Percentiles rank a stretch among this genome's conserved stretches.
These are phyloP conservation scores for Apiotrichum brassicae DNA, from an alignment of 1,284 basidiomycete genomes.

Conservation along the genomic window DNA sequence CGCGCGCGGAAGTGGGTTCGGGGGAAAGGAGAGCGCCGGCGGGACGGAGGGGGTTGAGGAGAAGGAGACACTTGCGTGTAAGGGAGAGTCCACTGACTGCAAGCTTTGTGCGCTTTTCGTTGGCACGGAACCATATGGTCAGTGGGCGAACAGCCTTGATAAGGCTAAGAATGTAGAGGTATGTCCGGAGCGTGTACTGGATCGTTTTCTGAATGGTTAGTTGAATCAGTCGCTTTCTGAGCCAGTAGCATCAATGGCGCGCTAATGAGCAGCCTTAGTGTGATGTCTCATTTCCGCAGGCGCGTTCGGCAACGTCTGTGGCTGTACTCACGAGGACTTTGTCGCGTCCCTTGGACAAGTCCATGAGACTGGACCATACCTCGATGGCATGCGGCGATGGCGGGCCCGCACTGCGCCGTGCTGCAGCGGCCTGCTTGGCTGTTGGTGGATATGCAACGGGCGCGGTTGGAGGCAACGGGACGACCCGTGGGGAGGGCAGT, in stretches of 20 bases:
- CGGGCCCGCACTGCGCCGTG: neutral
- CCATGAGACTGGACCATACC: slow-evolving; percentile 35
- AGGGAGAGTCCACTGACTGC: slow-evolving; percentile 32
- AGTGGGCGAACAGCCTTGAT: slow-evolving; percentile 33
- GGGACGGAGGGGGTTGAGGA: slow-evolving; percentile 41
- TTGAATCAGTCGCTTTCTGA: too few relatives aligned
- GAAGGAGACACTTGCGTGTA: slow-evolving; percentile 42
- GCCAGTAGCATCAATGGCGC: too few relatives aligned
- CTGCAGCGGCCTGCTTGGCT: neutral
- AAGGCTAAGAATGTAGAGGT: slow-evolving; percentile 38
- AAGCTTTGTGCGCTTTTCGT: slow-evolving; percentile 28
- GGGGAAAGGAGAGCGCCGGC: slow-evolving; percentile 35
- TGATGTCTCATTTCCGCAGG: too few relatives aligned
- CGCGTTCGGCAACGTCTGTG: too few relatives aligned
- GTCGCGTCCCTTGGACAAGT: slow-evolving; percentile 40
- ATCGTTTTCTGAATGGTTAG: slow-evolving; percentile 32
- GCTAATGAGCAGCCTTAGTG: too few relatives aligned
- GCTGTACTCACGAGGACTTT: slow-evolving; percentile 42
- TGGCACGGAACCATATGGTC: slow-evolving; percentile 30
- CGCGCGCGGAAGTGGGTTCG: slow-evolving; percentile 34
- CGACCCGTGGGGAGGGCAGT: neutral
- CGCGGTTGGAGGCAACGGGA: neutral
- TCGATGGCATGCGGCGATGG: slow-evolving; percentile 20
- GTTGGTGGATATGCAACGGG: neutral
- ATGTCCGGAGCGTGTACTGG: slow-evolving; percentile 40